Conservation (phyloP, 1,284 basidiomycete species). For the Schizophyllum commune region DNA sequence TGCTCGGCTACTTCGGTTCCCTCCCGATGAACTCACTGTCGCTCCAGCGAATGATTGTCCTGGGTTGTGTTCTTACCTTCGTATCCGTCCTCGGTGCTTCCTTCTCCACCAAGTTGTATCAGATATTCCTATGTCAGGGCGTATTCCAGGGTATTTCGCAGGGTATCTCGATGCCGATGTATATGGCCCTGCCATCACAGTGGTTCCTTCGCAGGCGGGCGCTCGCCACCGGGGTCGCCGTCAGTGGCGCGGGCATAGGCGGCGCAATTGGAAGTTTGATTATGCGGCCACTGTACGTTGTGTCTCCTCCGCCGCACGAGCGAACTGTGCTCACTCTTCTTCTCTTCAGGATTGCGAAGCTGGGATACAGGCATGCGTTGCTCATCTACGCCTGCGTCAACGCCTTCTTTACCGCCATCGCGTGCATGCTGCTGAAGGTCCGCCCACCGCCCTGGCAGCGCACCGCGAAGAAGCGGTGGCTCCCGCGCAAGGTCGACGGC, state of each 20-base stretch:
- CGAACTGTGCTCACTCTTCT: not conserved
- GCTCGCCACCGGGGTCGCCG: constrained; percentile 18
- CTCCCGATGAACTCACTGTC: not conserved
- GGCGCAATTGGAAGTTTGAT: constrained; percentile 16
- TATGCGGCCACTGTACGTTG: constrained; percentile 16
- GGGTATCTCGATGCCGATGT: constrained; percentile 19
- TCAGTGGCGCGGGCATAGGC: constrained; percentile 17
- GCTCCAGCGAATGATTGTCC: constrained; percentile 17
- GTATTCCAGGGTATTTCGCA: constrained; percentile 16
- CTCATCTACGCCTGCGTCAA: constrained; percentile 15
- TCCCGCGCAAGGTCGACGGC: constrained; percentile 14
- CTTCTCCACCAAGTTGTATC: constrained; percentile 18
- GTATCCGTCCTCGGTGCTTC: constrained; percentile 17
- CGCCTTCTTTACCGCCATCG: constrained; percentile 14
- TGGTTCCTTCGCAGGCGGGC: constrained; percentile 18
- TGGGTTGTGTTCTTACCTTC: constrained; percentile 16
- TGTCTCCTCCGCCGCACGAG: not conserved
- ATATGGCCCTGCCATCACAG: constrained; percentile 18
- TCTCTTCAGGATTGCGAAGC: constrained; percentile 12
- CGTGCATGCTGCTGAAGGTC: constrained; percentile 19
- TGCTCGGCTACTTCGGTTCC: not conserved
- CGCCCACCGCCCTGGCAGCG: constrained; percentile 11
- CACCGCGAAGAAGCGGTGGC: constrained; percentile 16
- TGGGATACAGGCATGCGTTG: constrained; percentile 17
- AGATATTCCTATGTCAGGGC: constrained; percentile 20